These are phyloP conservation scores for Blastobotrys apis DNA, from an alignment of 1,139 yeast species.

Conservation along the genomic window DNA sequence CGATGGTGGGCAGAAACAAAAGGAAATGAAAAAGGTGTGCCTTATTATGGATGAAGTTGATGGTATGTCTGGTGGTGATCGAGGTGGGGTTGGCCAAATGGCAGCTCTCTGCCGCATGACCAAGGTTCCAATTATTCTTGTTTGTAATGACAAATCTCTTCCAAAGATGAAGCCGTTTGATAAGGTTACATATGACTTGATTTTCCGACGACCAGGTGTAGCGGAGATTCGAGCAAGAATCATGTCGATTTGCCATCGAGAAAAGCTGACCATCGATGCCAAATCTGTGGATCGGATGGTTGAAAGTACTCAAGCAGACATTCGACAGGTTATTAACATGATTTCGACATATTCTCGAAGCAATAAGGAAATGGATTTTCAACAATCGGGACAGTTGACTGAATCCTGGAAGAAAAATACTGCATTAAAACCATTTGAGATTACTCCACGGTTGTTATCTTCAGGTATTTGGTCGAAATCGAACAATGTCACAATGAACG, in stretches of 20 bases:
- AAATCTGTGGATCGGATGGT: constrained; percentile 79
- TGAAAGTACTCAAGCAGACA: constrained; percentile 81
- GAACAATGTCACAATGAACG: constrained; percentile 57
- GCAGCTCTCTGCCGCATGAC: constrained; percentile 84
- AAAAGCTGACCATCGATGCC: constrained; percentile 75
- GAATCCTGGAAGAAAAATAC: constrained; percentile 84
- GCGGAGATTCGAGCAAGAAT: constrained; percentile 75
- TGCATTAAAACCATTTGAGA: constrained; percentile 90
- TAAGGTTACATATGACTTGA: constrained; percentile 72
- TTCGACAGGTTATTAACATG: constrained; percentile 88
- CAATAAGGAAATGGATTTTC: constrained; percentile 58
- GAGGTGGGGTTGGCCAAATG: constrained; percentile 96
- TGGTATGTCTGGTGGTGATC: constrained; percentile 98
- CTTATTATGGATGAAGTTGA: constrained; percentile 98
- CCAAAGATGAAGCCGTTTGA: constrained; percentile 98
- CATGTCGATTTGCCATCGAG: constrained; percentile 87
- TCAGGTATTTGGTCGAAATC: constrained; percentile 57
- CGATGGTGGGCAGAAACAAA: constrained; percentile 21
- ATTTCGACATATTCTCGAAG: constrained; percentile 73
- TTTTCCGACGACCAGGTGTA: constrained; percentile 86
- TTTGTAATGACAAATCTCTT: constrained; percentile 86
- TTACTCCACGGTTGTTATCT: constrained; percentile 64
- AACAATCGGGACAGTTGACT: constrained; percentile 47
- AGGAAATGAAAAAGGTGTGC: constrained; percentile 54
- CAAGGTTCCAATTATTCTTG: constrained; percentile 81